These are phyloP conservation scores for Daldinia eschscholtzii DNA, from an alignment of 2,329 filamentous ascomycete species.

Conservation along the genomic window DNA sequence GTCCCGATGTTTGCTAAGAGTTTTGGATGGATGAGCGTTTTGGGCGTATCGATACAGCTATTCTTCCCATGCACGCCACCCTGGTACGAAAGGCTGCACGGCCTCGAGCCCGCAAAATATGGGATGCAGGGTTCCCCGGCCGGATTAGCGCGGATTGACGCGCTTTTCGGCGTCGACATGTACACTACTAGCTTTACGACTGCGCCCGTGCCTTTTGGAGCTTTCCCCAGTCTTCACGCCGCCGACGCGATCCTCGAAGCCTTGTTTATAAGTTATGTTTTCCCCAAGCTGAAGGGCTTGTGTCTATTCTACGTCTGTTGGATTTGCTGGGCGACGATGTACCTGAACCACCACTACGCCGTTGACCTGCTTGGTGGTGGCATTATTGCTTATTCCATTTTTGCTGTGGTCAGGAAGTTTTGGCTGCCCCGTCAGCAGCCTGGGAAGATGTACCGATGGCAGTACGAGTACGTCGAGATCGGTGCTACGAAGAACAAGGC, in stretches of 20 bases:
- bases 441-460: slow-evolving; percentile 91
- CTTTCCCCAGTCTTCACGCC: slow-evolving; percentile 93
- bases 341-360: slow-evolving; percentile 96
- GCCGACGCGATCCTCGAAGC: slow-evolving; percentile 90
- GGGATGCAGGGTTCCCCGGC: slow-evolving; percentile 91
- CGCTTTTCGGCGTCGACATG: slow-evolving; percentile 89
- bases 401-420: slow-evolving; percentile 83
- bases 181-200: slow-evolving; percentile 94
- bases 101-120: slow-evolving; percentile 91
- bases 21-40: slow-evolving; percentile 93
- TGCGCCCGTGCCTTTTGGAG: slow-evolving; percentile 92
- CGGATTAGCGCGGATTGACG: slow-evolving; percentile 88
- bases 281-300: slow-evolving; percentile 82
- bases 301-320: slow-evolving; percentile 89
- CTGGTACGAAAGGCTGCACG: slow-evolving; percentile 96
- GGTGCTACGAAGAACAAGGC: slow-evolving; percentile 72
- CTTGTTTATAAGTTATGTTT: slow-evolving; percentile 92
- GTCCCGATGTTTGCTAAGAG: slow-evolving; percentile 85
- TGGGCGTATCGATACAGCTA: slow-evolving; percentile 88
- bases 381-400: slow-evolving; percentile 80
- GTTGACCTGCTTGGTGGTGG: slow-evolving; percentile 91
- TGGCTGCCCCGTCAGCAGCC: slow-evolving; percentile 86
- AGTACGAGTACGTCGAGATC: slow-evolving; percentile 92
- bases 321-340: slow-evolving; percentile 99
- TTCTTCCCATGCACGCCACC: slow-evolving; percentile 94